Conservation (phyloP, 202 grass and related monocot species). For the Zizania palustris region DNA sequence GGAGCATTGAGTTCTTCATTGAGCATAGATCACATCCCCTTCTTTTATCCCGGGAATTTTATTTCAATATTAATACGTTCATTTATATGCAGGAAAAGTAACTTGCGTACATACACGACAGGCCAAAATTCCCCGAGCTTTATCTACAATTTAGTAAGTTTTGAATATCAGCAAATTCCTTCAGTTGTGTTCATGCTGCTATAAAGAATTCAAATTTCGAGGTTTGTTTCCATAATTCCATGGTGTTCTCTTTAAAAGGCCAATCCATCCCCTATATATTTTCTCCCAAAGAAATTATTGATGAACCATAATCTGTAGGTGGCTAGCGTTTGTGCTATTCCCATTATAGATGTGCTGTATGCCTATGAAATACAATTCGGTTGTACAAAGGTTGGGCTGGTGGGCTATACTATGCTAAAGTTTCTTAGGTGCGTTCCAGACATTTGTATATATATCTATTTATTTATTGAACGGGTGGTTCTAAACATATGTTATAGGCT, state of each 20-base stretch:
- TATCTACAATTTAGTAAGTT: conserved; percentile 15
- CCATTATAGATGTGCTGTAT: neutral
- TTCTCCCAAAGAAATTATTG: neutral
- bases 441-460: neutral
- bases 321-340: conserved; percentile 34
- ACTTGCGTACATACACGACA: neutral
- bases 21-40: neutral
- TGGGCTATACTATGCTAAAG: conserved; percentile 33
- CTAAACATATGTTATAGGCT: conserved; percentile 32
- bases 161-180: conserved; percentile 26
- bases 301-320: neutral
- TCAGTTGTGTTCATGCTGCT: neutral
- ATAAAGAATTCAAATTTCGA: neutral
- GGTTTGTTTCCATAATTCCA: neutral
- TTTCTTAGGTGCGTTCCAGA: conserved; percentile 44
- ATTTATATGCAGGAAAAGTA: conserved; percentile 12
- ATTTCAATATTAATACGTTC: conserved; percentile 16
- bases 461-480: neutral
- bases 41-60: conserved; percentile 12
- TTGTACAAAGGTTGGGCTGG: conserved; percentile 33
- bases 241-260: neutral
- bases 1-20: conserved; percentile 31
- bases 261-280: neutral
- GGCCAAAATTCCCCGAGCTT: neutral
- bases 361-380: conserved; percentile 32